phyloP scores from a whole-genome alignment of 805 yeast species.

The Starmera caribaea region DNA sequence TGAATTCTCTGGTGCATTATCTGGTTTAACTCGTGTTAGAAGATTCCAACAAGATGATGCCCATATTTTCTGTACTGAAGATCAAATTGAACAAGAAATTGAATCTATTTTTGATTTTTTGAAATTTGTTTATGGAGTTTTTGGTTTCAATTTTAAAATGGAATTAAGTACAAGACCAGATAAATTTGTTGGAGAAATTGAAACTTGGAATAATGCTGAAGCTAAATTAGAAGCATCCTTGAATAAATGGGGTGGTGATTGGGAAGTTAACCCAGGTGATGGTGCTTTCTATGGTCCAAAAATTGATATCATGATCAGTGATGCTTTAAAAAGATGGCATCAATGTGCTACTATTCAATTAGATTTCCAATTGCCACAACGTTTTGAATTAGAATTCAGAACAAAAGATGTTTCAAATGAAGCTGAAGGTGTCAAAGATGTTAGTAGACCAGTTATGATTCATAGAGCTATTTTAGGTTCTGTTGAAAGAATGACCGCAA shows the following conservation, averaged over 20 bases:
- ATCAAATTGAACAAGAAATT: conserved; percentile 83
- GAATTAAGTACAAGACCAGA: conserved; percentile 97
- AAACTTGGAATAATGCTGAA: conserved; percentile 93
- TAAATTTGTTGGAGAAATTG: conserved; percentile 87
- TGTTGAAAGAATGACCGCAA: conserved; percentile 98
- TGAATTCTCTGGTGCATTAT: conserved; percentile 90
- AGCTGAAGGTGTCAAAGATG: conserved; percentile 36
- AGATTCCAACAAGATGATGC: conserved; percentile 99
- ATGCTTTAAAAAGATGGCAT: conserved; percentile 93
- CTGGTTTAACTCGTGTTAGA: conserved; percentile 94
- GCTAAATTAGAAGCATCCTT: conserved; percentile 72
- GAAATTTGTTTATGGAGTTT: conserved; percentile 76
- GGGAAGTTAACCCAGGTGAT: conserved; percentile 96
- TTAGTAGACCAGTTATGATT: conserved; percentile 93
- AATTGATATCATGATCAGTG: conserved; percentile 93
- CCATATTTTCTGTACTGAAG: conserved; percentile 91
- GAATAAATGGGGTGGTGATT: conserved; percentile 75
- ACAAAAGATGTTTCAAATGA: conserved; percentile 44
- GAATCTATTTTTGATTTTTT: conserved; percentile 79
- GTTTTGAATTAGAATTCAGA: conserved; percentile 87
- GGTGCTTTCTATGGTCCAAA: conserved; percentile 96
- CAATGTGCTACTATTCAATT: conserved; percentile 99
- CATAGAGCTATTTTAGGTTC: conserved; percentile 98
- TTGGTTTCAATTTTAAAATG: conserved; percentile 94
- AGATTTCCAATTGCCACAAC: conserved; percentile 94